These are phyloP conservation scores for Bolboschoenoplectus hybrid DNA, from an alignment of 202 grass and related monocot genomes.

Conservation along the genomic window DNA sequence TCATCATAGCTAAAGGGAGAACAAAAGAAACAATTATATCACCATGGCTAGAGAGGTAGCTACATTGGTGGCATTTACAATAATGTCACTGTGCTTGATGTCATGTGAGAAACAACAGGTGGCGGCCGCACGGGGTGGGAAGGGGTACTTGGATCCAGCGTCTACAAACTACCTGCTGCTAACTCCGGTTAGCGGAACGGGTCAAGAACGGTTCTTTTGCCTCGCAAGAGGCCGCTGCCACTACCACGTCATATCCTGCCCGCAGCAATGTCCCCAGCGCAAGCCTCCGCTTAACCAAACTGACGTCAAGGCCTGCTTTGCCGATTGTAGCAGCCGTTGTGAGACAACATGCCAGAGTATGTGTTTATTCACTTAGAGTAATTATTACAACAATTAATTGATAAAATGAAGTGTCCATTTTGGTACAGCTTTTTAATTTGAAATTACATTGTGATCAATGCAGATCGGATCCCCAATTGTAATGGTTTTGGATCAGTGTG, in stretches of 20 bases:
- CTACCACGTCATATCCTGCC: slow-evolving; percentile 35
- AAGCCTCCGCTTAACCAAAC: slow-evolving; percentile 14
- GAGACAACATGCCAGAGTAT: slow-evolving; percentile 49
- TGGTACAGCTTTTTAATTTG: neutral
- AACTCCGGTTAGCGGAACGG: neutral
- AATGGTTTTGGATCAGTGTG: slow-evolving; percentile 56
- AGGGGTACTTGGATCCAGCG: slow-evolving; percentile 43
- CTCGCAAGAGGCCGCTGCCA: slow-evolving; percentile 44
- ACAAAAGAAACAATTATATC: neutral
- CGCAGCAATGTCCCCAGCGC: slow-evolving; percentile 35
- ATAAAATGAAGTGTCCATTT: neutral
- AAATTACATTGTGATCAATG: neutral
- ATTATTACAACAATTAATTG: neutral
- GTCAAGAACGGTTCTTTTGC: slow-evolving; percentile 47
- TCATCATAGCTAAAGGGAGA: neutral
- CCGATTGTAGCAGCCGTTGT: slow-evolving; percentile 49
- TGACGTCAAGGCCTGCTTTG: slow-evolving; percentile 47
- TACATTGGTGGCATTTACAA: neutral
- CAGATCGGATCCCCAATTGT: slow-evolving; percentile 40
- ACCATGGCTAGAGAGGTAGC: neutral
- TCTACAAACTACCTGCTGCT: slow-evolving; percentile 44
- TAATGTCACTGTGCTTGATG: slow-evolving; percentile 6
- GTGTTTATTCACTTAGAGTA: neutral
- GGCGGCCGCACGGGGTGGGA: neutral
- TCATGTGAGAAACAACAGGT: slow-evolving; percentile 11